Evolutionary conservation across 2,329 filamentous ascomycete species (phyloP), one percentile per base, ranked within the genome.

Genomic region (Colletotrichum coccodes): DNA sequence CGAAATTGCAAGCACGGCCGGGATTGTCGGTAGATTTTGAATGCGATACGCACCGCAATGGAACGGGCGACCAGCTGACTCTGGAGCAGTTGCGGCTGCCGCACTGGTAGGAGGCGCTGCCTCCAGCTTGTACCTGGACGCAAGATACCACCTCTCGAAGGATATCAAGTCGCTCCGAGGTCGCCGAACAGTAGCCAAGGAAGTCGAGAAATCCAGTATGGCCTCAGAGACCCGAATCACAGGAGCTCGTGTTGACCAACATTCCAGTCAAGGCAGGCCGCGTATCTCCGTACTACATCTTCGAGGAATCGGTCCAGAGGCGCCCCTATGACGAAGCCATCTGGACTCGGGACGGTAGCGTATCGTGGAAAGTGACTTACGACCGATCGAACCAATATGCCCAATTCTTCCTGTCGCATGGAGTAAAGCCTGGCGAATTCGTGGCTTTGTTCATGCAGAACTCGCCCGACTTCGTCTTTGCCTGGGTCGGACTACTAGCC

Each of bases 401-500:
- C 0, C 84, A 90, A 67, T 91, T 88, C 80, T 90, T 91, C 73
- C 81, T 88, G 2, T 78, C 84, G 2, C 80, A 87, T 34, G 90
- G 88, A 4, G 85, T 93, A 21, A 80, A 84, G 73, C 85, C 86
- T 0, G 85, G 86, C 4, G 85, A 92, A 38, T 80, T 92, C 2
- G 89, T 93, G 1, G 88, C 85, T 4, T 83, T 93, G 68, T 92
- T 91, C 77, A 86, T 93, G 77, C 85, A 84, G 73, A 94, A 93
- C 76, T 87, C 88, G 16, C 85, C 89, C 0, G 90, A 93, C 63
- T 92, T 93, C 72, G 73, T 91, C 9, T 87, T 92, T 56, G 85
- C 86, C 3, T 91, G 90, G 87, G 75, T 93, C 46, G 91, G 87
- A 0, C 79, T 91, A 3, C 87, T 87, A 84, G 85, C 88, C 11